Evolutionary conservation across 148 eudicot species (phyloP), one percentile per base, ranked within the genome.

Genomic region (Rhododendron williamsianum): DNA sequence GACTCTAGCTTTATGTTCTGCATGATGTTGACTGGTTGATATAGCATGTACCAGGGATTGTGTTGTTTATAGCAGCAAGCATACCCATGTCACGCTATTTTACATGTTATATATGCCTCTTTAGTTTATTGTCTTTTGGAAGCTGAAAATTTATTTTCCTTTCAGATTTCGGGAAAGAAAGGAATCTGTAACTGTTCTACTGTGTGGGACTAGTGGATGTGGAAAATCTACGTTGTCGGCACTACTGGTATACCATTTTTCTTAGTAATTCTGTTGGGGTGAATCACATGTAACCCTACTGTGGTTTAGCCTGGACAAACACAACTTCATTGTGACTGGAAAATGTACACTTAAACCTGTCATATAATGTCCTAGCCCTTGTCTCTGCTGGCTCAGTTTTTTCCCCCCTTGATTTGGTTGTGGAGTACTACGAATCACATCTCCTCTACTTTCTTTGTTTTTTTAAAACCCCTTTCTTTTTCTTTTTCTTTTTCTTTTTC

Each of bases 181-280:
- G 92, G 98, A 94, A 89, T 96, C 98, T 35, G 85, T 96, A 69
- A 93, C 98, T 27, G 93, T 96, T 87, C 81, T 96, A 86, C 87
- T 94, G 85, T 96, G 98, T 89, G 98, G 98, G 60, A 96, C 98
- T 33, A 96, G 98, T 88, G 98, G 98, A 88, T 96, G 98, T 83
- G 98, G 98, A 41, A 96, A 96, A 87, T 96, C 98, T 74, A 96
- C 98, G 10, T 90, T 96, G 91, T 96, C 98, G 69, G 96, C 98
- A 23, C 91, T 96, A 83, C 91, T 96, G 98, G 98, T 96, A 93
- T 83, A 12, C 33, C n/a, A 71, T 74, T 52, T 36, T 72, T 83
- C 35, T 54, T 74, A 4, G 36, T 30, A 18, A 45, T 58, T 82
- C 54, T 52, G 8, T 79, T 49, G 46, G 69, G 27, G 1, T 51